Percentiles rank a stretch among this genome's conserved stretches.
phyloP scores from a whole-genome alignment of 2,329 filamentous ascomycete genomes.

The Myriangium duriaei region DNA sequence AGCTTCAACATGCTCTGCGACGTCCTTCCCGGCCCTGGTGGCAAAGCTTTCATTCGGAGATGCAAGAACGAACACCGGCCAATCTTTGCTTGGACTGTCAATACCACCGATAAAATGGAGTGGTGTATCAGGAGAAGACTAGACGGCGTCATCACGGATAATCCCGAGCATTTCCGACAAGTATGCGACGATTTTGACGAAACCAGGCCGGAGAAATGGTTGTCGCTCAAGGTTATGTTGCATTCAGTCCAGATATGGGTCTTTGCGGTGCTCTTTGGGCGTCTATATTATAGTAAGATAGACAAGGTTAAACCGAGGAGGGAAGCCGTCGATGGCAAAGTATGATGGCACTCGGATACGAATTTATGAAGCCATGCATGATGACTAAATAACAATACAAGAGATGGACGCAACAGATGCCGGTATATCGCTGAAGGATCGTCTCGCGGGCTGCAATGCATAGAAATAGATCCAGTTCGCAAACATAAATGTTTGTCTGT shows the following conservation, averaged over 20 bases:
- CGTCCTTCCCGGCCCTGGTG: slow-evolving; percentile 55
- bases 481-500: no score
- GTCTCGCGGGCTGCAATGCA: no score
- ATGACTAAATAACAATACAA: no score
- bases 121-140: slow-evolving; percentile 58
- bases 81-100: slow-evolving; percentile 79
- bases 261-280: slow-evolving; percentile 10
- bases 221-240: slow-evolving; percentile 15
- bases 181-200: slow-evolving; percentile 40
- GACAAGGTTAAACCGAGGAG: background rate
- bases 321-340: slow-evolving; percentile 5
- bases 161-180: slow-evolving; percentile 55
- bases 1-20: slow-evolving; percentile 68
- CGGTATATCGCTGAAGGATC: no score
- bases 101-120: slow-evolving; percentile 64
- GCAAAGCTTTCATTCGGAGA: slow-evolving; percentile 48
- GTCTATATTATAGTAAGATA: slow-evolving; percentile 9
- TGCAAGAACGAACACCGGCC: slow-evolving; percentile 37
- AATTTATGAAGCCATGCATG: no score
- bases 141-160: slow-evolving; percentile 78
- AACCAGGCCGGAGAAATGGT: slow-evolving; percentile 19
- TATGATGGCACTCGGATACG: background rate
- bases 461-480: no score
- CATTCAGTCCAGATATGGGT: slow-evolving; percentile 12
- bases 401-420: slow-evolving; percentile 2